Evolutionary conservation across 192 early-diverging fungal species (phyloP), one percentile per base, ranked within the genome.

Genomic region (Coemansia sp.): DNA sequence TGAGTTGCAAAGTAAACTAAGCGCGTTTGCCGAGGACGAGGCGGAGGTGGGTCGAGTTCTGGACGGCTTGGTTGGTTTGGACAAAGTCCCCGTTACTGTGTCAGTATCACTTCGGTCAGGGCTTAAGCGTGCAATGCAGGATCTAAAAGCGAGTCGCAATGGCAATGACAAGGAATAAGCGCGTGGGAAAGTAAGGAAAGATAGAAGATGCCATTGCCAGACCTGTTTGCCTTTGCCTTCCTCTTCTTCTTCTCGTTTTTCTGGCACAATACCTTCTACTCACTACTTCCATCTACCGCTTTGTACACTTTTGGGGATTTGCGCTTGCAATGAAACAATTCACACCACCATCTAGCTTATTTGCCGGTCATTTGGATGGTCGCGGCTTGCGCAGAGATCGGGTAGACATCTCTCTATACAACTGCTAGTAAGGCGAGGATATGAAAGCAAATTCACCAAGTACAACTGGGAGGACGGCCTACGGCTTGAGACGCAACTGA

Each of bases 401-500:
- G 54, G 3, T 25, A 46, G 39, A 23, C 39, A 46, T 17, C 8
- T 46, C 14, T 17, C 39, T 14, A 46, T 46, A 4, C 39, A 46
- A 46, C 9, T 9, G 42, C 27, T 33, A 54, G 53, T 51, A 10
- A 29, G 24, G n/a, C 74, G 74, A 9, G 62, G 67, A 0, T 82
- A 74, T 30, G 71, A 74, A 0, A 74, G 54, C 57, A 84, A 84
- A 67, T 68, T 88, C 67, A 85, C 83, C 30, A 91, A 90, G 72
- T 93, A 91, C 79, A 84, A 91, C 81, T 93, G 90, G 90, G 84
- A 87, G 31, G 96, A 98, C 62, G 87, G 94, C 3, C 75, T 98
- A 31, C 88, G 89, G 79, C 85, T 96, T 53, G 87, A 95, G 55
- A 76, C 84, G 0, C 91, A 86, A 63, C 86, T 98, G 58, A 95